A percentile compares a stretch with the other conserved stretches of the same genome.
phyloP scores from a whole-genome alignment of 208 protist species.

The Trypanosoma grayi region DNA sequence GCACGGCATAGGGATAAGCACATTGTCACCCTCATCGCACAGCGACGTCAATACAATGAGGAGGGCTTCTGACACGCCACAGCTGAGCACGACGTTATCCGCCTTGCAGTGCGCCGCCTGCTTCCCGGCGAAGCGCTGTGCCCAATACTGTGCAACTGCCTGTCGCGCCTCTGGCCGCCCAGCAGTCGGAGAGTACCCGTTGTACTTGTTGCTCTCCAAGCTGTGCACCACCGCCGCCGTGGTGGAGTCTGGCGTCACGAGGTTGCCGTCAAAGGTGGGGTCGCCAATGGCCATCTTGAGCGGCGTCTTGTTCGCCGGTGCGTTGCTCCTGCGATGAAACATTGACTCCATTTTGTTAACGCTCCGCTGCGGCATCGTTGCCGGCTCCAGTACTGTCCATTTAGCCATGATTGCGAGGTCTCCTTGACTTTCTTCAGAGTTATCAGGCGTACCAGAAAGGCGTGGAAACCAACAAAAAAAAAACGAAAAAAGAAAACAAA shows the following conservation, averaged over 20 bases:
- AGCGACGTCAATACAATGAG: slow-evolving; percentile 78
- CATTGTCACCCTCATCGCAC: slow-evolving; percentile 84
- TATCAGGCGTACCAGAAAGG: no score
- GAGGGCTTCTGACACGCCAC: slow-evolving; percentile 86
- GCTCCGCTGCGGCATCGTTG: background rate
- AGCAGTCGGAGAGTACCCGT: slow-evolving; percentile 54
- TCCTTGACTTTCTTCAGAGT: background rate
- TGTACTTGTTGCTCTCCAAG: slow-evolving; percentile 29
- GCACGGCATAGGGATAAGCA: slow-evolving; percentile 88
- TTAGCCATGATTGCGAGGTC: background rate
- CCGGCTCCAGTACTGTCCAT: slow-evolving; percentile 5
- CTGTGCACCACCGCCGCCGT: slow-evolving; percentile 36
- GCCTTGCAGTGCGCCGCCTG: slow-evolving; percentile 1
- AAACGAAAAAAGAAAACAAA: background rate
- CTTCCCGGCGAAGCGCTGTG: slow-evolving; percentile 3
- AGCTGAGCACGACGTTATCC: slow-evolving; percentile 79
- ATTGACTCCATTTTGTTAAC: background rate
- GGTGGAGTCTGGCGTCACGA: slow-evolving; percentile 30
- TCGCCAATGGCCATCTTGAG: slow-evolving; percentile 43
- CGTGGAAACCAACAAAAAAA: slow-evolving; percentile 2
- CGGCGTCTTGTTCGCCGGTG: background rate
- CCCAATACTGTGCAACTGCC: slow-evolving; percentile 51
- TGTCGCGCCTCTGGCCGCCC: slow-evolving; percentile 32
- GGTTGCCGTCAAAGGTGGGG: slow-evolving; percentile 62
- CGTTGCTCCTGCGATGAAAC: background rate